Base-by-base conservation (phyloP, 2,329 filamentous ascomycete genomes). In the Penicillium sp. region DNA sequence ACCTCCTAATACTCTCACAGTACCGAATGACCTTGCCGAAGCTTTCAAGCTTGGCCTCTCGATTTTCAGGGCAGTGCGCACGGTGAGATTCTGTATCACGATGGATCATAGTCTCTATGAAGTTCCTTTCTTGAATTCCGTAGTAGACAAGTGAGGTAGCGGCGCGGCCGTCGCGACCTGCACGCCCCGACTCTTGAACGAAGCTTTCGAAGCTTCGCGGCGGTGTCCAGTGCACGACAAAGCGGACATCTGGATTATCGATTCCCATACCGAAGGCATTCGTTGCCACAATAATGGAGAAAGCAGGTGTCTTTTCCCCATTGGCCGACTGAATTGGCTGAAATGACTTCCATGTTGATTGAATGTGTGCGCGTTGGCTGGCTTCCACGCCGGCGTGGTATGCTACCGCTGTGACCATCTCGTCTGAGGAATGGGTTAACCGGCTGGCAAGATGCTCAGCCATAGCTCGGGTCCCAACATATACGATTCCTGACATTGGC, bases 211-310 rank as follows among this genome's bases (percentile, higher is more conserved):
- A 96, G 3, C 89, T 94, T 69, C 96, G 95, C 10, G 93, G 90
- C 10, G 96, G 82, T 56, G 91, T 89, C 91, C 93, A 97, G 74
- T 97, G 93, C 1, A 94, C 86, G 1, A 97, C 92, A 66, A 97
- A 97, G 3, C 93, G 88, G 11, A 97, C 93, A 64, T 96, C 88
- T 50, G 94, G 86, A 73, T 97, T 97, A 73, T 97, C 92, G 61
- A 97, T 97, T 26, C 93, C 93, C 93, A 97, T 97, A 2, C 93
- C 93, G 67, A 97, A 97, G 0, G 93, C 93, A 1, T 91, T 97
- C 0, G 93, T 97, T 1, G 93, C 93, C 28, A 97, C 91, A 58
- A 97, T 93, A 46, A 97, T 86, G 70, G 94, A 91, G 75, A 94
- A 96, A 1, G 88, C 88, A 26, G 83, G 80, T 70, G 61, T 50